Evolutionary conservation across 129 eudicot species (phyloP).

Genomic region (Apium graveolens): DNA sequence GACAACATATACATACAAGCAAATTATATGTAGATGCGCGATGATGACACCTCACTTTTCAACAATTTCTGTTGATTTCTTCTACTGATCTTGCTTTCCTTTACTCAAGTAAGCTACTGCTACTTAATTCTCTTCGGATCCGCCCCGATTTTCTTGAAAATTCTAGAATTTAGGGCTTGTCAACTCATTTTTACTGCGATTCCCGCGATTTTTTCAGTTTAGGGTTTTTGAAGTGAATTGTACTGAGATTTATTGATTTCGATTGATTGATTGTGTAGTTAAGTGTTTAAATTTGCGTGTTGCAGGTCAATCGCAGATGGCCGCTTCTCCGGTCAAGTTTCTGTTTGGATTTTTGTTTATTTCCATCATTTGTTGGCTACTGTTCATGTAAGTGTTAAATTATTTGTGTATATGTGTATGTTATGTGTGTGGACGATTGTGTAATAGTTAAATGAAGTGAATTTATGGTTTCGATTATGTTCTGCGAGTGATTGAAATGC

Average conservation of each 20-base stretch:
- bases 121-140: neutral
- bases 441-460: neutral
- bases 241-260: neutral
- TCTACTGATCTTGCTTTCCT: neutral
- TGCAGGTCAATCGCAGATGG: conserved; percentile 26
- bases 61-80: neutral
- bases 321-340: conserved; percentile 74
- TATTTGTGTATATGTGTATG: neutral
- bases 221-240: neutral
- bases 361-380: conserved; percentile 76
- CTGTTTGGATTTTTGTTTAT: conserved; percentile 67
- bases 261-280: neutral
- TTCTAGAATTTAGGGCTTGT: neutral
- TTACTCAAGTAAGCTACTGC: neutral
- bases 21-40: neutral
- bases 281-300: neutral
- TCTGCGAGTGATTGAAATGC: neutral
- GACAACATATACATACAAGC: neutral
- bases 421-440: neutral
- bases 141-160: neutral
- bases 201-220: neutral
- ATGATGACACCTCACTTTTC: neutral
- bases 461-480: neutral
- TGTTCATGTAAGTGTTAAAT: conserved; percentile 51
- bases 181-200: neutral